Conservation (phyloP, 2,329 filamentous ascomycete species). For the Chalara sp. region DNA sequence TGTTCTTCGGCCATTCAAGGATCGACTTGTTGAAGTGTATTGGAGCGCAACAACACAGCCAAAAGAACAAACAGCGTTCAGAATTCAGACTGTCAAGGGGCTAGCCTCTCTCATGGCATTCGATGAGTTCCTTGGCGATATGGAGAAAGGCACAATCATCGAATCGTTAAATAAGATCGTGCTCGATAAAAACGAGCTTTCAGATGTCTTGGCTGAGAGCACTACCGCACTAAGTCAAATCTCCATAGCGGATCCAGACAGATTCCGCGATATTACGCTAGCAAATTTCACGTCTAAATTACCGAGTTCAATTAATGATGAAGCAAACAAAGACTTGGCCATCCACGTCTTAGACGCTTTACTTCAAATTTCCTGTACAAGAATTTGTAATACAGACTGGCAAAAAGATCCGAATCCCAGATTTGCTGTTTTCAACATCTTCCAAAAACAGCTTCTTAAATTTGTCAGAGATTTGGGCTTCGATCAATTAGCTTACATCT, state of each 20-base stretch:
- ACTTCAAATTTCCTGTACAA: conserved; percentile 15
- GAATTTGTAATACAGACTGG: conserved; percentile 8
- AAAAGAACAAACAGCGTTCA: conserved; percentile 12
- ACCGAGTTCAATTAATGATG: conserved; percentile 11
- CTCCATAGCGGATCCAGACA: conserved; percentile 13
- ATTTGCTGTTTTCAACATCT: conserved; percentile 18
- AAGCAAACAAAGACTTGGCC: conserved; percentile 1
- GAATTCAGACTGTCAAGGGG: conserved; percentile 18
- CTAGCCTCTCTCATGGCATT: conserved; percentile 18
- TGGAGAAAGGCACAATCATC: conserved; percentile 18
- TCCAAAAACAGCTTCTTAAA: conserved; percentile 12
- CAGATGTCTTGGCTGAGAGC: conserved; percentile 13
- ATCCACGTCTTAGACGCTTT: conserved; percentile 15
- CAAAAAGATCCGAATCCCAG: conserved; percentile 7
- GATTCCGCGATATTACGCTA: conserved; percentile 19
- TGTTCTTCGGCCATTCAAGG: not conserved
- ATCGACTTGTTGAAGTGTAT: conserved; percentile 9
- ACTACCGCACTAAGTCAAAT: conserved; percentile 18
- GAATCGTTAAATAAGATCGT: conserved; percentile 18
- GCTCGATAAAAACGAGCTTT: conserved; percentile 5
- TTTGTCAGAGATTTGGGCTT: conserved; percentile 9
- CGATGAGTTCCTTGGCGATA: conserved; percentile 15
- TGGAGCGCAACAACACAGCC: conserved; percentile 11
- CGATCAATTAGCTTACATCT: conserved; percentile 16
- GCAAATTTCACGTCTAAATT: conserved; percentile 18